These are phyloP conservation scores for Mycena venus DNA, from an alignment of 768 basidiomycete genomes.

Conservation along the genomic window DNA sequence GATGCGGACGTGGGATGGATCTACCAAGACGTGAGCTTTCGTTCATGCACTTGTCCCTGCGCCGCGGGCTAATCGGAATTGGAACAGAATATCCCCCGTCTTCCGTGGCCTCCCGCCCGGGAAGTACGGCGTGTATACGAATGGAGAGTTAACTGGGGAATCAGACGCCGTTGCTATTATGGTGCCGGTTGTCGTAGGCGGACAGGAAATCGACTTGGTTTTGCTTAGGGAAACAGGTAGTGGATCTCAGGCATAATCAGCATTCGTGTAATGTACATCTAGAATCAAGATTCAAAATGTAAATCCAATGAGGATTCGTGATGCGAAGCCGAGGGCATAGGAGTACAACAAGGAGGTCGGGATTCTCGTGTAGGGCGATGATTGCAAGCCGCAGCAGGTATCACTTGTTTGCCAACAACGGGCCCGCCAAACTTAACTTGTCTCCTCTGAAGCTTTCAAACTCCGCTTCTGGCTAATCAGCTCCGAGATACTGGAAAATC, in stretches of 20 bases:
- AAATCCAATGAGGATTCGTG: too few relatives aligned
- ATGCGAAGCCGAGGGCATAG: too few relatives aligned
- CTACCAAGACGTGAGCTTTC: conserved; percentile 3
- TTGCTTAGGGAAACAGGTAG: conserved; percentile 4
- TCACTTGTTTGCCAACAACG: too few relatives aligned
- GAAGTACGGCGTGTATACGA: conserved; percentile 18
- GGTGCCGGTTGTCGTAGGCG: not conserved
- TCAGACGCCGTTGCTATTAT: not conserved
- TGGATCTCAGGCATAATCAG: not conserved
- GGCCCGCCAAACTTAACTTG: too few relatives aligned
- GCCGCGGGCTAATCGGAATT: not conserved
- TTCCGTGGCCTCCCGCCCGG: conserved; percentile 25
- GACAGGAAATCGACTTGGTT: conserved; percentile 19
- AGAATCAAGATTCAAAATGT: not conserved
- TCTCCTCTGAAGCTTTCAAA: too few relatives aligned
- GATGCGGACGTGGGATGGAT: conserved; percentile 24
- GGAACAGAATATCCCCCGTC: conserved; percentile 13
- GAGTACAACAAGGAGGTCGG: too few relatives aligned
- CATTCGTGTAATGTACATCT: too few relatives aligned
- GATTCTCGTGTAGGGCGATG: too few relatives aligned
- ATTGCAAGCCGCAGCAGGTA: too few relatives aligned
- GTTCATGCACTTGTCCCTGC: too few relatives aligned
- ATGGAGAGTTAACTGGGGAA: not conserved
- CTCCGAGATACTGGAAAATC: too few relatives aligned
- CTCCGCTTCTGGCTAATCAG: too few relatives aligned